Conservation (phyloP, 495 filamentous ascomycete genomes). For the Penicillium lividum region DNA sequence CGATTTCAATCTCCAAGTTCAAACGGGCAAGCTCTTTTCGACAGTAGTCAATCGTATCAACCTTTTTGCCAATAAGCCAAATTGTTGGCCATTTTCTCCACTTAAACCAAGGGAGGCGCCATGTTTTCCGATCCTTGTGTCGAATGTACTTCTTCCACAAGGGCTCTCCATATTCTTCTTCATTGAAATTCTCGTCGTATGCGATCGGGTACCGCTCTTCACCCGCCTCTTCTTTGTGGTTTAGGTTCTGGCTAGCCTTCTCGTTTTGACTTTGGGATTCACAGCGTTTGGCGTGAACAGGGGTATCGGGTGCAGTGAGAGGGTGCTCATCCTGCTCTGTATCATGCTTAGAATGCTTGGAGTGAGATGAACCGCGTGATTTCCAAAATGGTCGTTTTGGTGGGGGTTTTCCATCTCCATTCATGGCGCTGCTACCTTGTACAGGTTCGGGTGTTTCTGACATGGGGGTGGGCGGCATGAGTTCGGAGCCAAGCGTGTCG, state of each 20-base stretch:
- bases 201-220: slow-evolving; percentile 68
- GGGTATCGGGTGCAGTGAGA: slow-evolving; percentile 37
- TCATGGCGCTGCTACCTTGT: slow-evolving; percentile 4
- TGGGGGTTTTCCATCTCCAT: slow-evolving; percentile 15
- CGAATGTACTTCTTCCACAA: slow-evolving; percentile 81
- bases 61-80: slow-evolving; percentile 82
- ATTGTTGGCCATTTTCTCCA: slow-evolving; percentile 82
- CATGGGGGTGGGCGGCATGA: background rate
- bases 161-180: slow-evolving; percentile 64
- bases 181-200: slow-evolving; percentile 65
- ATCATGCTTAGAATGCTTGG: slow-evolving; percentile 24
- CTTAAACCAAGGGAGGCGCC: slow-evolving; percentile 75
- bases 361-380: slow-evolving; percentile 30
- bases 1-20: slow-evolving; percentile 90
- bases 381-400: slow-evolving; percentile 52
- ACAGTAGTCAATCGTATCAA: slow-evolving; percentile 92
- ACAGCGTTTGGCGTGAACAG: slow-evolving; percentile 16
- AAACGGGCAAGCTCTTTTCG: slow-evolving; percentile 84
- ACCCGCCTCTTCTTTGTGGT: slow-evolving; percentile 44
- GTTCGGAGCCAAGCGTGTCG: slow-evolving; percentile 3
- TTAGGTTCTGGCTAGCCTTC: slow-evolving; percentile 25
- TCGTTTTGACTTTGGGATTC: slow-evolving; percentile 17
- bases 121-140: slow-evolving; percentile 80
- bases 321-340: slow-evolving; percentile 42
- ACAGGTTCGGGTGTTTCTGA: slow-evolving; percentile 9